Percentiles rank a stretch among this genome's conserved stretches.
phyloP scores from a whole-genome alignment of 331 rosid species.

The Malus hybrid region DNA sequence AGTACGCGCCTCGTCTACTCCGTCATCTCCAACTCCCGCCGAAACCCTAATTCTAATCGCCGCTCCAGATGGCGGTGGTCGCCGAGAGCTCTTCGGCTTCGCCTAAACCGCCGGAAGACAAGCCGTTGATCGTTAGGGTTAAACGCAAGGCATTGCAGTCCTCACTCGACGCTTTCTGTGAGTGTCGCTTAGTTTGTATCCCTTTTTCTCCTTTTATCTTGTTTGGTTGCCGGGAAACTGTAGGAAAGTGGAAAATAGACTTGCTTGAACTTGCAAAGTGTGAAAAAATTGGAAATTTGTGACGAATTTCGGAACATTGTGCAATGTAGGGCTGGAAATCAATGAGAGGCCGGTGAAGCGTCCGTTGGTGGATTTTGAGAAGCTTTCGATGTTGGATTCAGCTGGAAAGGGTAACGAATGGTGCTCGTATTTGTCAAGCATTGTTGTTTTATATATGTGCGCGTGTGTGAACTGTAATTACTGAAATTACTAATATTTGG shows the following conservation, averaged over 20 bases:
- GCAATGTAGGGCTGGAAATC: constrained; percentile 67
- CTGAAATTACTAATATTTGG: background rate
- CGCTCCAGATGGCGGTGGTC: constrained; percentile 18
- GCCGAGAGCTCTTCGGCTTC: constrained; percentile 52
- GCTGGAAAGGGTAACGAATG: constrained; percentile 35
- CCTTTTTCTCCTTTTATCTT: background rate
- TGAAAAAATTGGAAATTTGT: background rate
- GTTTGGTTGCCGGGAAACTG: background rate
- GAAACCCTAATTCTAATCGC: background rate
- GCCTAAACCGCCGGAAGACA: constrained; percentile 21
- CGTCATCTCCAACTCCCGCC: background rate
- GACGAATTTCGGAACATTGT: background rate
- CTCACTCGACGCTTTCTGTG: constrained; percentile 71
- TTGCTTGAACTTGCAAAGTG: background rate
- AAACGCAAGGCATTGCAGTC: constrained; percentile 71
- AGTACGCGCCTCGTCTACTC: background rate
- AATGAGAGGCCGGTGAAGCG: constrained; percentile 78
- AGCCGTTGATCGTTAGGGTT: constrained; percentile 81
- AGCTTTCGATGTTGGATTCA: constrained; percentile 45
- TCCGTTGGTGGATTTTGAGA: constrained; percentile 56
- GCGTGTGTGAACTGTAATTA: background rate
- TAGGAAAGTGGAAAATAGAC: background rate
- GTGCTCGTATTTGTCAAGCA: background rate
- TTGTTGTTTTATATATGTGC: background rate
- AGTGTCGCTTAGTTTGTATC: constrained; percentile 1